These are phyloP conservation scores for Acanthamoeba healyi DNA, from an alignment of 208 protist species.

Conservation along the genomic window DNA sequence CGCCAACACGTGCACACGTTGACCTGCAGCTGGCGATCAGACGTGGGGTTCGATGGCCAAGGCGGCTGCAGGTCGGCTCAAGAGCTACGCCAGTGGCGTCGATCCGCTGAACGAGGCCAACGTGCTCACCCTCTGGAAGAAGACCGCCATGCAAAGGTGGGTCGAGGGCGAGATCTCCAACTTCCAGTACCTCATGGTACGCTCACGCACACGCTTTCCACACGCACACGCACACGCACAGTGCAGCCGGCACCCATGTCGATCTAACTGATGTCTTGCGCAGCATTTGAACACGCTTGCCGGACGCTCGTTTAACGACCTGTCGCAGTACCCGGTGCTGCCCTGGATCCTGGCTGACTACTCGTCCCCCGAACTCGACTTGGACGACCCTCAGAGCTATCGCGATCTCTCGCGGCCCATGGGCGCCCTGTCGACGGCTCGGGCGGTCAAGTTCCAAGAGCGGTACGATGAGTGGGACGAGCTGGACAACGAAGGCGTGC, in stretches of 20 bases:
- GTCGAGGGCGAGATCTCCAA: slow-evolving; percentile 95
- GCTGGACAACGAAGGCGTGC: slow-evolving; percentile 83
- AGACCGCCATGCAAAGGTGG: slow-evolving; percentile 93
- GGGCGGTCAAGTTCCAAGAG: slow-evolving; percentile 73
- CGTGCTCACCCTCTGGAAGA: slow-evolving; percentile 64
- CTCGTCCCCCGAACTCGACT: slow-evolving; percentile 93
- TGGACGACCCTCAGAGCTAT: slow-evolving; percentile 88
- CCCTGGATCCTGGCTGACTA: slow-evolving; percentile 98
- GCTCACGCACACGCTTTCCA: not conserved
- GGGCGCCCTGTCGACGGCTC: slow-evolving; percentile 92
- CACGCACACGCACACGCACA: not conserved
- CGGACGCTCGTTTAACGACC: slow-evolving; percentile 97
- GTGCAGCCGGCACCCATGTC: not conserved
- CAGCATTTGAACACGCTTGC: slow-evolving; percentile 96
- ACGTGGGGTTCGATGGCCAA: slow-evolving; percentile 66
- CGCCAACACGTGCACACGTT: too few relatives aligned
- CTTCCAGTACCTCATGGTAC: slow-evolving; percentile 98
- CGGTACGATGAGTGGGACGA: slow-evolving; percentile 84
- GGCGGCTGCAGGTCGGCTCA: slow-evolving; percentile 51
- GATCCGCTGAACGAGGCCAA: slow-evolving; percentile 39
- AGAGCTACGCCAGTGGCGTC: slow-evolving; percentile 64
- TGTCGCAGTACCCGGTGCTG: slow-evolving; percentile 99
- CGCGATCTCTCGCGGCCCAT: slow-evolving; percentile 97
- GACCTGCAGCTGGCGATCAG: slow-evolving; percentile 8
- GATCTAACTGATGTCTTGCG: not conserved